Evolutionary conservation across 352 stramenopile genomes (phyloP), one percentile per base, ranked within the genome.

Genomic region (Phytophthora brassicae): DNA sequence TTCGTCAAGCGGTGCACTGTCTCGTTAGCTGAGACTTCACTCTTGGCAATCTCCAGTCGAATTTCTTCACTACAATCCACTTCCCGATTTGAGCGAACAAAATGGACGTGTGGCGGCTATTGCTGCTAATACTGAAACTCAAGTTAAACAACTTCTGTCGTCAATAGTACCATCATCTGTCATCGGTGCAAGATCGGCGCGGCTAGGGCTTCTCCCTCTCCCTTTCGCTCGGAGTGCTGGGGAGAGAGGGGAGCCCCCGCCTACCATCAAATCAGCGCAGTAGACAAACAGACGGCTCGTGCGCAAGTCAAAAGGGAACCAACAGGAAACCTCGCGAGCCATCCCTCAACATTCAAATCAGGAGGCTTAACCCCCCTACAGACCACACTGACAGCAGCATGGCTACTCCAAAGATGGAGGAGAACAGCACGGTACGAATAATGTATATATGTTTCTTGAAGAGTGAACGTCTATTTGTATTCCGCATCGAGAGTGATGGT

Each of bases 401-500:
- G 84, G 70, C 81, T 43, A 87, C 82, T 23, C 79, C 84, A 20
- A 90, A 91, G 56, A 89, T 89, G 68, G 85, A 94, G 70, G 85
- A 94, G 66, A 90, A 76, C 69, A 89, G 75, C 64, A 77, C 68
- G 45, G 75, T 88, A 68, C 54, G 76, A n/a, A n/a, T n/a, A n/a
- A n/a, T n/a, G n/a, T n/a, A n/a, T n/a, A n/a, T n/a, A n/a, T n/a
- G n/a, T n/a, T n/a, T n/a, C n/a, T n/a, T 16, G 4, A 9, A 14
- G 51, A 66, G 43, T 66, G 59, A 56, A 56, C 7, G 39, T 45
- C 39, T 22, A 7, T 22, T 42, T 56, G 41, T 42, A 17, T 35
- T 39, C 17, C 31, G 23, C 19, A 35, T 22, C 23, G 23, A 65
- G 56, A 69, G 61, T 64, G 61, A 60, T 59, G 45, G 31, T 64